Evolutionary conservation across 1,284 basidiomycete genomes (phyloP), one percentile per base, ranked within the genome.

Genomic region (Boletellus sp.): DNA sequence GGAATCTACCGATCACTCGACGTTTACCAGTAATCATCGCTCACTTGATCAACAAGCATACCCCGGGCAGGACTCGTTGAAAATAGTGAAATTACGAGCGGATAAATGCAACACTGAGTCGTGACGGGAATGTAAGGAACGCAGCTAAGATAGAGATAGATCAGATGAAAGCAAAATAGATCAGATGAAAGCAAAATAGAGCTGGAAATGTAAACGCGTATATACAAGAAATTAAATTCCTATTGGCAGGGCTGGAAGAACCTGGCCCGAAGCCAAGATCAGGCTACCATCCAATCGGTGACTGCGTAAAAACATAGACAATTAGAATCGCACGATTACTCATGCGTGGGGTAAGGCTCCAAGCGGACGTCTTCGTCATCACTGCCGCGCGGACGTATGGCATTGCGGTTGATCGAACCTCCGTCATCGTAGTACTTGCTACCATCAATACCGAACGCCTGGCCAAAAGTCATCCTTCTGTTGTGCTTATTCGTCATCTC

Each of bases 401-500:
- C 57, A 45, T 60, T 55, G 43, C 43, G 49, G 17, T 41, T 32
- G 22, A 37, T 32, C 11, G 41, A 37, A 36, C 27, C 36, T 23
- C 46, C 36, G 14, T 53, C 49, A 6, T 41, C 39, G 9, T 43
- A n/a, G 43, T 56, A 57, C 35, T 55, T 50, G 36, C 51, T 43
- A 43, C 53, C 50, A 3, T 57, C 59, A 23, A 79, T 56, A 22
- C 78, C 73, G 52, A 83, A 83, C 30, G 79, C 80, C 54, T 76
- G 61, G 20, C 67, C 77, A 43, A 82, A 76, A 57, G 70, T 58
- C 56, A 60, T 54, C 48, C 36, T 59, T 17, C 58, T 63, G 46
- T 47, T 47, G 41, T 54, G 48, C 32, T 34, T 54, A 29, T 67
- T 66, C 40, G 58, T 62, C 27, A 64, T 61, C 26, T 63, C 54